phyloP scores from a whole-genome alignment of 345 rosid genomes.

The Hevea brasiliensis region DNA sequence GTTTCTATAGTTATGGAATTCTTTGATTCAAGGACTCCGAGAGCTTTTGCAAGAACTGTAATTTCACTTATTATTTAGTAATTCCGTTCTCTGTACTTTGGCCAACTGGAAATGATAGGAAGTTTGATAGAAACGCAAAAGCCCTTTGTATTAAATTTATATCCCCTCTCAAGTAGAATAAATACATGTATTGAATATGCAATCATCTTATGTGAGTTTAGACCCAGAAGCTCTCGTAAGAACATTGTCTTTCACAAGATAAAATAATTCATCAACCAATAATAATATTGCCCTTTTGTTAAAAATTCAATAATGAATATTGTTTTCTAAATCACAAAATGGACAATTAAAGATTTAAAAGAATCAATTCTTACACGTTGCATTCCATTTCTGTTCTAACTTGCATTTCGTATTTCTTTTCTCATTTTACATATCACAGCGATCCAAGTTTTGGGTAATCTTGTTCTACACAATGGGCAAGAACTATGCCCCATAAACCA shows the following conservation, averaged over 20 bases:
- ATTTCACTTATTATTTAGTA: neutral
- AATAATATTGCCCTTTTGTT: too few relatives aligned
- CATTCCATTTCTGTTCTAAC: neutral
- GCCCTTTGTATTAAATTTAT: constrained; percentile 2
- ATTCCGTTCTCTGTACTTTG: neutral
- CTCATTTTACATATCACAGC: neutral
- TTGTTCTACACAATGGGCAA: constrained; percentile 46
- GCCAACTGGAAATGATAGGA: neutral
- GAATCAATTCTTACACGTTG: neutral
- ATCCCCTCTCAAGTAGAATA: neutral
- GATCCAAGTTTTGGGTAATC: neutral
- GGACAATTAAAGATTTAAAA: neutral
- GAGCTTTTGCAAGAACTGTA: neutral
- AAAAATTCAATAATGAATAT: too few relatives aligned
- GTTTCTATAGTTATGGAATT: neutral
- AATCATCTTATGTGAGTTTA: neutral
- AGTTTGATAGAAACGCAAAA: neutral
- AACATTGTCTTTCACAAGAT: too few relatives aligned
- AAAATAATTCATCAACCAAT: too few relatives aligned
- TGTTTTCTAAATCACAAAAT: too few relatives aligned
- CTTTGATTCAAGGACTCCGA: neutral
- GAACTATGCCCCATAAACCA: constrained; percentile 33
- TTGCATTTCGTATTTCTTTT: neutral
- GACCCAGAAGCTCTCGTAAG: too few relatives aligned
- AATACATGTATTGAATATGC: neutral